Evolutionary conservation across 805 yeast species (phyloP), one percentile per base, ranked within the genome.

Genomic region (Kluyveromyces wickerhamii): DNA sequence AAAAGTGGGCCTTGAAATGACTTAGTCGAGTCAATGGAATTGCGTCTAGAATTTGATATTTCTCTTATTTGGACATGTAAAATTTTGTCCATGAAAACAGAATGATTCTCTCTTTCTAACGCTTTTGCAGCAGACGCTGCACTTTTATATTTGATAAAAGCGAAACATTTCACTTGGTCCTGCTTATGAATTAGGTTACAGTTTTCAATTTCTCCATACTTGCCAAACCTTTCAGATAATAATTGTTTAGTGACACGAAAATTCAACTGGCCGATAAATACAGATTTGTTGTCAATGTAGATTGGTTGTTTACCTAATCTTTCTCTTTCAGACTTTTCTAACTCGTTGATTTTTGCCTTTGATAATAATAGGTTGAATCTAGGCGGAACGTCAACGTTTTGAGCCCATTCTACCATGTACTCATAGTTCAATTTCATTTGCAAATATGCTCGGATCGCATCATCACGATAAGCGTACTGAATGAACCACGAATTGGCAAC

Each of bases 11-110:
- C 34, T 54, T 39, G 40, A 39, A 42, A 53, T 11, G 35, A 11
- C 23, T 41, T 43, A 4, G 21, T 22, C 17, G 35, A 22, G 12
- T 26, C 30, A 18, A 17, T 18, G 8, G 33, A 30, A 14, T 20
- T 20, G 16, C 33, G 33, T 21, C 33, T 30, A 12, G 33, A 30
- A 22, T 30, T 30, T 14, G 33, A 30, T 2, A 76, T 57, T 53
- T 82, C 92, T 38, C 83, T 72, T 52, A 79, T 83, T 57, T 84
- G 94, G 30, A 86, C 95, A 55, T 82, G 92, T 66, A 86, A 80
- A 7, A 89, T 79, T 53, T 71, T 78, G 38, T 73, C 75, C 48
- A 74, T 61, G 51, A 86, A 75, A 54, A 78, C 71, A 2, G 94
- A 69, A 58, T 85, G 94, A 52, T 87, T 85, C 51, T 83, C 92